Conservation (phyloP, 2,329 filamentous ascomycete species). For the Microdochium bolleyi region DNA sequence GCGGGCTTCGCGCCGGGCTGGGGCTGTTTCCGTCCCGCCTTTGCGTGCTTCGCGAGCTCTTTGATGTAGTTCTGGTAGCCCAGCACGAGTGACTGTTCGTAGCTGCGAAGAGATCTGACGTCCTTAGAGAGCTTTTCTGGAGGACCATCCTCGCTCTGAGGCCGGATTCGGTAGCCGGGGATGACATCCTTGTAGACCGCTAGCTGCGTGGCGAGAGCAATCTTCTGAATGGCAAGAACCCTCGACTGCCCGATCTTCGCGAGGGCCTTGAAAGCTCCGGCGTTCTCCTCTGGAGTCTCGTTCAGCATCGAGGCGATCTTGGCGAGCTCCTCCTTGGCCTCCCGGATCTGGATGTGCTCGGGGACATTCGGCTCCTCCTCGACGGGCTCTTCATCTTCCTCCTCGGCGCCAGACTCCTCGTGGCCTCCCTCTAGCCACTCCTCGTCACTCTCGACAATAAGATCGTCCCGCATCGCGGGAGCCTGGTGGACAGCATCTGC, state of each 20-base stretch:
- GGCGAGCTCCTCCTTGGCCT: slow-evolving; percentile 88
- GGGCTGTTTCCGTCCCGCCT: slow-evolving; percentile 26
- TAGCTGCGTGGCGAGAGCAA: slow-evolving; percentile 79
- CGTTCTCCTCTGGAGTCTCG: slow-evolving; percentile 88
- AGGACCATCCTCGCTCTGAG: slow-evolving; percentile 65
- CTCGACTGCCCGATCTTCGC: slow-evolving; percentile 64
- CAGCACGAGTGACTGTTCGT: slow-evolving; percentile 79
- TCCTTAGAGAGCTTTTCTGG: slow-evolving; percentile 85
- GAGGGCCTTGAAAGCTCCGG: slow-evolving; percentile 69
- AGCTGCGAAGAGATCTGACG: slow-evolving; percentile 71
- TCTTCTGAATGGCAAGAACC: slow-evolving; percentile 70
- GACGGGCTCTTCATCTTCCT: slow-evolving; percentile 25
- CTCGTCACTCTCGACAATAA: slow-evolving; percentile 49
- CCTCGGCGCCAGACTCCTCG: slow-evolving; percentile 41
- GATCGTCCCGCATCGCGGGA: slow-evolving; percentile 45
- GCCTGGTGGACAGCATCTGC: slow-evolving; percentile 65
- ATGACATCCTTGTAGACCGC: slow-evolving; percentile 94
- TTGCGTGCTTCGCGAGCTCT: slow-evolving; percentile 61
- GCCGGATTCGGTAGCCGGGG: slow-evolving; percentile 89
- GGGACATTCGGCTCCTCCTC: slow-evolving; percentile 50
- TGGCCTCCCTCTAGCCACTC: slow-evolving; percentile 57
- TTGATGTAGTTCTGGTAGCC: slow-evolving; percentile 83
- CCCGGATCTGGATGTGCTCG: slow-evolving; percentile 69
- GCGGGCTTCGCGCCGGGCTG: slow-evolving; percentile 26
- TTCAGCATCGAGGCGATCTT: slow-evolving; percentile 74